A percentile compares a stretch with the other conserved stretches of the same genome.
phyloP scores from a whole-genome alignment of 768 basidiomycete species.

The Tricholoma sp. region DNA sequence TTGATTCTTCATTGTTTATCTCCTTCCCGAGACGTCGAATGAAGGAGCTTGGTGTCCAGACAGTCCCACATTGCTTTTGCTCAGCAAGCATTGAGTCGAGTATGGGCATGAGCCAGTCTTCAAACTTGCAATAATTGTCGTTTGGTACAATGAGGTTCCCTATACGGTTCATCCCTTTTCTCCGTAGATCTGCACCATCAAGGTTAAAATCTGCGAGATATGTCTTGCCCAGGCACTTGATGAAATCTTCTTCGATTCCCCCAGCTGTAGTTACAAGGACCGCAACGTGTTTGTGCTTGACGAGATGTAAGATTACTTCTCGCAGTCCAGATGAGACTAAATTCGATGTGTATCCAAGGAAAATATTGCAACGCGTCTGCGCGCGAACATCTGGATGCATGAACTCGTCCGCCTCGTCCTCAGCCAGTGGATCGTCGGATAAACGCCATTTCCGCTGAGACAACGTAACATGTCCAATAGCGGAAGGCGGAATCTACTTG shows the following conservation, averaged over 20 bases:
- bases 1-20: conserved; percentile 94
- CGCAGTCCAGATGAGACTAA: conserved; percentile 96
- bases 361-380: conserved; percentile 77
- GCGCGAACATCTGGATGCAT: conserved; percentile 54
- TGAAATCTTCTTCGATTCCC: conserved; percentile 98
- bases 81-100: conserved; percentile 87
- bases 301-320: conserved; percentile 87
- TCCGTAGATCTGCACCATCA: conserved; percentile 83
- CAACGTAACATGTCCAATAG: background rate
- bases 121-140: conserved; percentile 98
- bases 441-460: conserved; percentile 81
- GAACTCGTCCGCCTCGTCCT: conserved; percentile 69
- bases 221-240: conserved; percentile 97
- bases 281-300: conserved; percentile 86
- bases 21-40: conserved; percentile 94
- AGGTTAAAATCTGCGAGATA: conserved; percentile 92
- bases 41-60: conserved; percentile 94
- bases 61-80: conserved; percentile 60
- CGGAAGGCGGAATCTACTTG: background rate
- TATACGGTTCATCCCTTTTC: conserved; percentile 92
- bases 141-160: conserved; percentile 97
- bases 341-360: conserved; percentile 98
- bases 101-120: conserved; percentile 98
- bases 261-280: conserved; percentile 96
- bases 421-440: conserved; percentile 72